phyloP scores from a whole-genome alignment of 2,329 filamentous ascomycete species.

The Colletotrichum liaoningense region DNA sequence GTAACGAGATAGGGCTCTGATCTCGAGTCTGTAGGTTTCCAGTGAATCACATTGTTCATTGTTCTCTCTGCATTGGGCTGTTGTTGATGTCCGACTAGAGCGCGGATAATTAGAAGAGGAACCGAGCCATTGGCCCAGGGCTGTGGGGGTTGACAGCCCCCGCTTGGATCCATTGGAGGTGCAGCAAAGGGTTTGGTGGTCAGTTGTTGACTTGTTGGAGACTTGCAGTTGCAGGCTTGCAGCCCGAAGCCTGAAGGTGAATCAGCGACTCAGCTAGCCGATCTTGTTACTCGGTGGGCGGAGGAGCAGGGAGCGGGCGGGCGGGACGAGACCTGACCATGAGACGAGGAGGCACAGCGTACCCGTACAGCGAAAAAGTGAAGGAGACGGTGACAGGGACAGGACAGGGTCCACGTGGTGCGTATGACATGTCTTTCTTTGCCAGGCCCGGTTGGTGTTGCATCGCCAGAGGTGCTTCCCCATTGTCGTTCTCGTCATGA shows the following conservation, averaged over 20 bases:
- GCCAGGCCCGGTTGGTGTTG: conserved; percentile 16
- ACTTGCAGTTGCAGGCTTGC: not conserved
- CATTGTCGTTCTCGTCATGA: not conserved
- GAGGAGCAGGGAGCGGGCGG: conserved; percentile 27
- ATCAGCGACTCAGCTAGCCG: conserved; percentile 22
- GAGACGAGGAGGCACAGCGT: conserved; percentile 12
- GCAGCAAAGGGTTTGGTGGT: not conserved
- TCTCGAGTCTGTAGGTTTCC: not conserved
- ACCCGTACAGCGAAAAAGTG: conserved; percentile 6
- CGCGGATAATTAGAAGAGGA: conserved; percentile 16
- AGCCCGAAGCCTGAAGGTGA: conserved; percentile 12
- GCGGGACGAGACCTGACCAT: conserved; percentile 21
- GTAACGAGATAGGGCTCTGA: not conserved
- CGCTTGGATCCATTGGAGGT: not conserved
- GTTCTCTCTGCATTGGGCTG: conserved; percentile 9
- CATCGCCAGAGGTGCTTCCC: conserved; percentile 3
- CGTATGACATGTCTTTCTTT: conserved; percentile 28
- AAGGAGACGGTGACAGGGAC: conserved; percentile 19
- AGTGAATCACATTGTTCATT: not conserved
- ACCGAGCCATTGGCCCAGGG: conserved; percentile 16
- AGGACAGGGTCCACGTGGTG: conserved; percentile 38
- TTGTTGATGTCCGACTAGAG: conserved; percentile 31
- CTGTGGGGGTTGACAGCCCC: not conserved
- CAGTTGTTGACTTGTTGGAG: not conserved
- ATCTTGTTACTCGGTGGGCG: conserved; percentile 31